phyloP scores from a whole-genome alignment of 192 early-diverging fungal species.

The Entomortierella lignicola region DNA sequence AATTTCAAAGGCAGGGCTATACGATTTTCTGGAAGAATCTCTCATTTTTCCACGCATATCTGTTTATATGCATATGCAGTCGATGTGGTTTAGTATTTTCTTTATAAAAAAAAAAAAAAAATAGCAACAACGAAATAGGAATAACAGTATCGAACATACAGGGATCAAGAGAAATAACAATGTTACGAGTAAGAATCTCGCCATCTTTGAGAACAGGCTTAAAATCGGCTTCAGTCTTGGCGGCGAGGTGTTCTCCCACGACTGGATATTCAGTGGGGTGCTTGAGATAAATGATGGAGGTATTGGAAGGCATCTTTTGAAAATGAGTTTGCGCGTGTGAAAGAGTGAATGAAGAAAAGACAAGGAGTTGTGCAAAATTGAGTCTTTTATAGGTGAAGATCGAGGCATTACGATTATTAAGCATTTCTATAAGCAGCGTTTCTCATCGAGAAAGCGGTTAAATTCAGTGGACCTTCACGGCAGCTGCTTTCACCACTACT shows the following conservation, averaged over 20 bases:
- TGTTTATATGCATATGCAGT: too few species aligned
- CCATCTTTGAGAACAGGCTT: slow-evolving; percentile 62
- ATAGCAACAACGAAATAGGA: background rate
- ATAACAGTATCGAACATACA: slow-evolving; percentile 38
- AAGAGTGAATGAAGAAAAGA: background rate
- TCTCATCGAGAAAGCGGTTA: too few species aligned
- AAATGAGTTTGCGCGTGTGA: background rate
- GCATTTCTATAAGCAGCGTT: too few species aligned
- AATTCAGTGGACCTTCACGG: too few species aligned
- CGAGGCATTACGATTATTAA: too few species aligned
- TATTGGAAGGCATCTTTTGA: slow-evolving; percentile 55
- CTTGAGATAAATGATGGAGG: slow-evolving; percentile 55
- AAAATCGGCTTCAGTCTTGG: slow-evolving; percentile 57
- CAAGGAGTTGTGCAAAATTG: background rate
- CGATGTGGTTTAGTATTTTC: too few species aligned
- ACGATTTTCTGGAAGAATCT: slow-evolving; percentile 36
- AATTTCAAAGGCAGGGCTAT: slow-evolving; percentile 48
- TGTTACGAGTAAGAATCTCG: slow-evolving; percentile 68
- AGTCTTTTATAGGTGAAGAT: background rate
- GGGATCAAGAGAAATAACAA: slow-evolving; percentile 80
- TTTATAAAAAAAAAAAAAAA: background rate
- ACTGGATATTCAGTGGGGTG: slow-evolving; percentile 58
- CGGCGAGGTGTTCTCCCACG: slow-evolving; percentile 63
- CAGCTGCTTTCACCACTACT: too few species aligned
- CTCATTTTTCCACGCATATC: slow-evolving; percentile 81